These are phyloP conservation scores for Trifolium pratense DNA, from an alignment of 306 rosid species.

Conservation along the genomic window DNA sequence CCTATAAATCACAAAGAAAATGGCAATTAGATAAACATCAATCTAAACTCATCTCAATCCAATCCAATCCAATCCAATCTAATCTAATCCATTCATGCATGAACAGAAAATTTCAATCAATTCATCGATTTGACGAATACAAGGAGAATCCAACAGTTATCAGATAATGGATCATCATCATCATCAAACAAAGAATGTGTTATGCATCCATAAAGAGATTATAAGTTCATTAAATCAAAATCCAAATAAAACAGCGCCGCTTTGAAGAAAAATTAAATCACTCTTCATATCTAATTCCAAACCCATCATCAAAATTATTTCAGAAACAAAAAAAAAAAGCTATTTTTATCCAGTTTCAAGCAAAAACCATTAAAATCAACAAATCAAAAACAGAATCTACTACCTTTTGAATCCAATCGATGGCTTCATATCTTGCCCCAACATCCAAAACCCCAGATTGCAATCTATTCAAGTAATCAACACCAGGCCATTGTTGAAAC, in stretches of 20 bases:
- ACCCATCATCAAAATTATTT: conserved; percentile 35
- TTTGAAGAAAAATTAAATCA: background rate
- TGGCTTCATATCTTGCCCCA: conserved; percentile 68
- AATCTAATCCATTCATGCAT: conserved; percentile 5
- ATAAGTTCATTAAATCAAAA: conserved; percentile 25
- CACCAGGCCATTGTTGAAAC: conserved; percentile 58
- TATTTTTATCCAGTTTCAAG: background rate
- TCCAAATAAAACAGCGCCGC: conserved; percentile 7
- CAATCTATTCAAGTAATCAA: conserved; percentile 63
- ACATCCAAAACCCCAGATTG: conserved; percentile 71
- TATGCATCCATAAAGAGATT: background rate
- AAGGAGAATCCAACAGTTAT: conserved; percentile 18
- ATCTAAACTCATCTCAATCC: background rate
- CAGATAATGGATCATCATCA: conserved; percentile 29
- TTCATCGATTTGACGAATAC: background rate
- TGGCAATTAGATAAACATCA: conserved; percentile 18
- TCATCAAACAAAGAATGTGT: conserved; percentile 26
- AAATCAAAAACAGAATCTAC: conserved; percentile 27
- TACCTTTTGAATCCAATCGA: conserved; percentile 93
- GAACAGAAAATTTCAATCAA: conserved; percentile 21
- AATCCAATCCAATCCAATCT: background rate
- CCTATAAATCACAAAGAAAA: conserved; percentile 57
- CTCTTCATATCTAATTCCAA: conserved; percentile 27
- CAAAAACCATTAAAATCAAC: background rate
- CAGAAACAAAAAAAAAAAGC: background rate